A percentile compares a stretch with the other conserved stretches of the same genome.
phyloP scores from a whole-genome alignment of 305 asterid genomes.

The Fraxinus baroniana region DNA sequence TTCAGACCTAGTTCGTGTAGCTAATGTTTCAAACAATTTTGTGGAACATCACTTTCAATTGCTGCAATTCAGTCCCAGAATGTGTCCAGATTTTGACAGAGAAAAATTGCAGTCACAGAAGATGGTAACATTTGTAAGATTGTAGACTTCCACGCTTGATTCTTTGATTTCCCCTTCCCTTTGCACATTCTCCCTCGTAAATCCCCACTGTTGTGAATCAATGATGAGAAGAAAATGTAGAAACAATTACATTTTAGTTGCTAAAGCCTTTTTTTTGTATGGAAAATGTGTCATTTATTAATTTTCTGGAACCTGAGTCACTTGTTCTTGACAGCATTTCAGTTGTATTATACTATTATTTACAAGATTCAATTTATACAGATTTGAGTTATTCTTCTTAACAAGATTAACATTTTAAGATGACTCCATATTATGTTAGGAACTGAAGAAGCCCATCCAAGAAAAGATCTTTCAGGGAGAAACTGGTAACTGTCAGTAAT shows the following conservation, averaged over 20 bases:
- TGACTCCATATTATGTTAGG: neutral
- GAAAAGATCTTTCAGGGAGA: neutral
- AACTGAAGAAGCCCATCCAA: neutral
- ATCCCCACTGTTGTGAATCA: slow-evolving; percentile 1
- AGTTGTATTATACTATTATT: neutral
- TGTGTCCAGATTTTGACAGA: slow-evolving; percentile 21
- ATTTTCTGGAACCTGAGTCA: neutral
- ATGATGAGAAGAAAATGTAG: neutral
- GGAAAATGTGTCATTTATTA: neutral
- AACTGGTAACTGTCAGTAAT: neutral
- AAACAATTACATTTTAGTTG: neutral
- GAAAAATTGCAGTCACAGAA: neutral
- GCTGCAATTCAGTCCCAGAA: slow-evolving; percentile 24
- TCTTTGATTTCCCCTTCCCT: slow-evolving; percentile 12
- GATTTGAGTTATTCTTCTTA: neutral
- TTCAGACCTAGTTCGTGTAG: slow-evolving; percentile 19
- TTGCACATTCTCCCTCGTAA: slow-evolving; percentile 5
- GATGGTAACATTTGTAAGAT: slow-evolving; percentile 20
- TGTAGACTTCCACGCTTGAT: slow-evolving; percentile 19
- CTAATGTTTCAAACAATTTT: slow-evolving; percentile 33
- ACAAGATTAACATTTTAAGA: neutral
- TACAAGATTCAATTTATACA: neutral
- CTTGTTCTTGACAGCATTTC: neutral
- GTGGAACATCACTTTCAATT: slow-evolving; percentile 22
- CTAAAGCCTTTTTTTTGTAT: neutral